Evolutionary conservation across 2,329 filamentous ascomycete species (phyloP), one percentile per base, ranked within the genome.

Genomic region (Epichloe sibirici): DNA sequence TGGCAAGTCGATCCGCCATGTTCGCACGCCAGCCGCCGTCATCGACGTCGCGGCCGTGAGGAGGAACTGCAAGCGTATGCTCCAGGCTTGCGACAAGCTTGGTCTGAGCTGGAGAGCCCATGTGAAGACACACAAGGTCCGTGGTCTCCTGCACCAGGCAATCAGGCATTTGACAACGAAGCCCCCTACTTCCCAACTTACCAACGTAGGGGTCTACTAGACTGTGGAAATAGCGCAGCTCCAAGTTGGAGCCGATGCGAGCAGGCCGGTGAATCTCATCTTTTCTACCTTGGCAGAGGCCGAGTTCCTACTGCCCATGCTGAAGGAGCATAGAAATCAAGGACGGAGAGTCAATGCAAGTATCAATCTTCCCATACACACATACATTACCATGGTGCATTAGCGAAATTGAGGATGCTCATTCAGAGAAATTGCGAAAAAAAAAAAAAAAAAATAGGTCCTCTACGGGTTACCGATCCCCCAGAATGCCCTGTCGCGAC

Each of bases 71-170:
- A 67, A 73, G 55, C 73, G 79, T 38, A 90, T 93, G 85, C 76
- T 89, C 6, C 71, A 81, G 12, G 78, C 85, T 0, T 76, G 78
- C 13, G 65, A 75, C 42, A 68, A 69, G 48, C 68, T 90, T 13
- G 72, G 75, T 0, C 72, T 90, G 25, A 76, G 75, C 6, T 91
- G 88, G 71, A 74, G 88, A 54, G 83, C 85, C 1, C 88, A 93
- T 65, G 81, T 91, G 55, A 93, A 93, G 69, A 90, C 86, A 23
- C 88, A 93, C 66, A 93, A 93, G 72, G 85, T 84, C 67, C 52
- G 61, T 28, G 4, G 8, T 3, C 15, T 48, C 17, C 21, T 45
- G 28, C 28, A 31, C 17, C 17, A 17, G 17, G 17, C 17, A 17
- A 17, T 31, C 28, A 9, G 28, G 8, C 8, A 4, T 7, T 11